Base-by-base conservation (phyloP, 345 rosid species). In the Salix caprea region DNA sequence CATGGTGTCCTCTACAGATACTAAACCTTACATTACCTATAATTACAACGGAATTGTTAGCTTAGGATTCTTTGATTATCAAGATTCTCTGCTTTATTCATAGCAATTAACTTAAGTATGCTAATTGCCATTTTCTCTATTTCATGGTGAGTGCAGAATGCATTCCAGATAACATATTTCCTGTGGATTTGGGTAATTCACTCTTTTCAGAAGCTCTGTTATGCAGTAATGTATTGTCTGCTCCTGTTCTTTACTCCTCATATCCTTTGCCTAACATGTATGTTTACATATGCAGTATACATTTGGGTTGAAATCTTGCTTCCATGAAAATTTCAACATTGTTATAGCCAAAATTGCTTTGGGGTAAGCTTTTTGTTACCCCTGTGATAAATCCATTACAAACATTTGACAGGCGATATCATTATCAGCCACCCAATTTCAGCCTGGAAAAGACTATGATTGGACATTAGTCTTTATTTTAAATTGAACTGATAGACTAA, bases 121-220 rank as follows among this genome's bases (percentile, higher is more conserved):
- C 67, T 26, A 32, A 30, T 30, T 65, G 34, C 30, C 10, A n/a
- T 56, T 8, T 56, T 21, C 26, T 56, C n/a, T 56, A 2, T 56
- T 32, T 48, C 21, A 39, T 67, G 24, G 39, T 15, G 5, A 16
- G 28, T 87, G 89, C 95, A 96, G 99, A 96, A 92, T 34, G 99
- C 98, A 8, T 94, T 96, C 86, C 98, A 94, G 85, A 94, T 96
- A 78, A 96, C 99, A 1, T 96, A 94, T 77, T 94, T 93, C 91
- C 76, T 92, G 24, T 96, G 98, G 99, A 89, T 94, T 70, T 92
- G 89, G 99, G 99, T 94, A 89, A 82, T 56, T 46, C 28, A 69
- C 75, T 74, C 67, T 67, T 72, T 79, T 72, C 52, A 26, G 37
- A 40, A 1, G 26, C 68, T 48, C 18, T 34, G 32, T 32, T 19